Base-by-base conservation (phyloP, 192 early-diverging fungal species). In the Coemansia reversa region DNA sequence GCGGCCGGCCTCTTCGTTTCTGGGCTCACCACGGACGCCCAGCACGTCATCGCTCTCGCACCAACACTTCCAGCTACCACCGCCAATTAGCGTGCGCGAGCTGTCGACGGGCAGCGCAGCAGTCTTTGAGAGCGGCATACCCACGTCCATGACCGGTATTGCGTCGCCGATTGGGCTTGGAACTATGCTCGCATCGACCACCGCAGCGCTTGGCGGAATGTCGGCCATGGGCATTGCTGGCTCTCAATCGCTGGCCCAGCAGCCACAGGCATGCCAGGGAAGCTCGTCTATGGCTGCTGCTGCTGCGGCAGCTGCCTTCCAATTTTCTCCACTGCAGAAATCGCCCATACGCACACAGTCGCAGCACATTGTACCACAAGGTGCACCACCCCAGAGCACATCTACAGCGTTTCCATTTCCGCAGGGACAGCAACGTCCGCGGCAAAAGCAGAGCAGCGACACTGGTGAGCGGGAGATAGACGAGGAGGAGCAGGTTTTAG, bases 401-500 rank as follows among this genome's bases (percentile, higher is more conserved):
- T 14, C 39, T 3, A 45, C 39, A 3, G 14, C 39, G 39, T 45
- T 45, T 45, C 39, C 39, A 1, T 45, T 45, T 45, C 39, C 39
- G 1, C 39, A n/a, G 51, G 20, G 1, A 23, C 28, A 5, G 61
- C 61, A 9, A 28, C 28, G 20, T 27, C 27, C 61, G 8, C 48
- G 27, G 51, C 61, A 25, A n/a, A 18, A 47, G 9, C 35, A 23
- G 47, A 62, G 56, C 60, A 51, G 49, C 49, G 45, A 6, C 58
- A 23, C 3, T 6, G 29, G 16, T 11, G 35, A 18, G 30, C 28
- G 45, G 50, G 47, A 27, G 6, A 62, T 65, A 0, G 55, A 59
- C 20, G 78, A 81, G 28, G 78, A 81, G 27, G 72, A 81, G 32
- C 45, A 59, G 45, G 78, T 81, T 23, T 66, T 81, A 27, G 69